Base-by-base conservation (phyloP, 2,329 filamentous ascomycete genomes). In the Claviceps sp. region DNA sequence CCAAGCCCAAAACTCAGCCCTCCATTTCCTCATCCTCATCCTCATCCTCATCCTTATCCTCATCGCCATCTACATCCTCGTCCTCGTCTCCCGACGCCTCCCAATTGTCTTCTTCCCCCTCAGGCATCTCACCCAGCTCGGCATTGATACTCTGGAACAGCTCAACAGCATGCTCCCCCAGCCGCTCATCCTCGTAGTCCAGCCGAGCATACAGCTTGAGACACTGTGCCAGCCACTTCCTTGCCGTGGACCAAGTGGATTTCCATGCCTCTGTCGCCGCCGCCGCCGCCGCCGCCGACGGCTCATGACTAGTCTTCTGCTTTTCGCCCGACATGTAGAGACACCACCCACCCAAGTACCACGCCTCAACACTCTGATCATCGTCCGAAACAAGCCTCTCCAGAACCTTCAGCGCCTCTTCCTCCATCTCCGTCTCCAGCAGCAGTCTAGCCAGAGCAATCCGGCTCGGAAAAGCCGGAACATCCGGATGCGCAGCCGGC, bases 271-370 rank as follows among this genome's bases (percentile, higher is more conserved):
- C 29, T 34, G 29, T 34, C 9, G 26, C 26, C 56, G 23, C 36
- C 29, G 20, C 11, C 45, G 20, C 11, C 45, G 29, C 50, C 58
- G 9, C 61, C 60, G 39, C 61, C 52, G 61, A 71, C 61, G 58
- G 62, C 52, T 61, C 58, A 69, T 59, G 68, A 63, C 51, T 60
- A 39, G 62, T 59, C 37, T 68, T 65, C 60, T 80, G 71, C 73
- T 84, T 86, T 65, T 86, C 79, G 11, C 85, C 86, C 55, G 86
- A 73, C 53, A 95, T 77, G 64, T 88, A 88, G 58, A 94, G 76
- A 60, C 88, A 90, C 87, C 91, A 97, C 4, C 93, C 94, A 44
- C 93, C 93, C 5, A 98, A 76, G 69, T 98, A 98, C 89, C 90
- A 96, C 17, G 88, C 86, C 69, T 98, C 93, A 20, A 98, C 86